Conservation (phyloP, 768 basidiomycete species). For the Leccinum ochraceum region DNA sequence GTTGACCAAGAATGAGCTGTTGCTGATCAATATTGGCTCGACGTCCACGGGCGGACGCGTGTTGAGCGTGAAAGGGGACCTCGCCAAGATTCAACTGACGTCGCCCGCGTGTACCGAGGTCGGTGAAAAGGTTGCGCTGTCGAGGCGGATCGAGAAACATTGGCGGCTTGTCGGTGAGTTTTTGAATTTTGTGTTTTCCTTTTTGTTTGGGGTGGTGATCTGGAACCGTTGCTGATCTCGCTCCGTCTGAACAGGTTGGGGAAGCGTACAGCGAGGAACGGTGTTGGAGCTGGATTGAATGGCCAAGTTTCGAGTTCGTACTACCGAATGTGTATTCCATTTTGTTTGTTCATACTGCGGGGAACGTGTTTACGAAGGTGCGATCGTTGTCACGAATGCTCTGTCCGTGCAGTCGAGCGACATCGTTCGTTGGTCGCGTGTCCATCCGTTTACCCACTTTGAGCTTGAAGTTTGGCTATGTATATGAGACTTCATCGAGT, state of each 20-base stretch:
- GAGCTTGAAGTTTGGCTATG: not conserved
- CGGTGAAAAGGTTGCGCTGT: slow-evolving; percentile 96
- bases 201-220: not conserved
- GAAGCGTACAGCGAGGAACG: slow-evolving; percentile 84
- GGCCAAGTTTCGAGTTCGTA: not conserved
- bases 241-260: slow-evolving; percentile 47
- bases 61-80: slow-evolving; percentile 89
- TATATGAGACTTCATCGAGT: no score
- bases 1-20: slow-evolving; percentile 85
- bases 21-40: slow-evolving; percentile 97
- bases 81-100: slow-evolving; percentile 92
- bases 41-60: slow-evolving; percentile 97
- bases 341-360: not conserved
- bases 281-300: slow-evolving; percentile 73
- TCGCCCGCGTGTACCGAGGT: slow-evolving; percentile 95
- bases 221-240: slow-evolving; percentile 3
- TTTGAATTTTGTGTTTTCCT: no score
- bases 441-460: not conserved
- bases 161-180: slow-evolving; percentile 93
- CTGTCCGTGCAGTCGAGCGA: no score
- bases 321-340: not conserved
- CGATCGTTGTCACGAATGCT: no score
- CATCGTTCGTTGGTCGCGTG: not conserved
- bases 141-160: slow-evolving; percentile 95
- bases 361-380: not conserved